A percentile compares a stretch with the other conserved stretches of the same genome.
Conservation (phyloP, 495 filamentous ascomycete genomes). For the Tuber borchii region DNA sequence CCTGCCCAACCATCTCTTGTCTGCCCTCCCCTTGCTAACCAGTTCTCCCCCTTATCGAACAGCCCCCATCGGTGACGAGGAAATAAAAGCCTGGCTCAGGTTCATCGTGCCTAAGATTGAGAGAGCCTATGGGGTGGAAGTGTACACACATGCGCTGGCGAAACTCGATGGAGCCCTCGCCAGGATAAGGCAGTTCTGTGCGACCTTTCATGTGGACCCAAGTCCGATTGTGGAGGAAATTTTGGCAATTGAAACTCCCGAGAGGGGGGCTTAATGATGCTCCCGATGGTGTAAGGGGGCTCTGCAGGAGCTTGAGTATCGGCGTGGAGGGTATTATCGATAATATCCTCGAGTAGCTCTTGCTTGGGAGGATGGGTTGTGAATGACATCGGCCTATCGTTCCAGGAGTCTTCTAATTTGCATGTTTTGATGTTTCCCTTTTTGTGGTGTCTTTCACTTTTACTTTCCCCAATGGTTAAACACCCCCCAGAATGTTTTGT, state of each 20-base stretch:
- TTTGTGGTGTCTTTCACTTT: background rate
- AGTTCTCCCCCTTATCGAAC: background rate
- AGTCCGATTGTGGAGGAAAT: too few relatives aligned
- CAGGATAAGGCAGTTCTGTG: too few relatives aligned
- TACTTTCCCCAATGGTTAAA: background rate
- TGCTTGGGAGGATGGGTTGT: background rate
- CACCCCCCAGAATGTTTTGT: background rate
- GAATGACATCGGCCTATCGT: background rate
- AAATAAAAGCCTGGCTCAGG: rapidly evolving
- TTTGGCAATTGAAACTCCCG: too few relatives aligned
- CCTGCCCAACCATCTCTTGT: background rate
- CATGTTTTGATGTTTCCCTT: background rate
- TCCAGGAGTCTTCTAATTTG: too few relatives aligned
- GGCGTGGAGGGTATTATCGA: background rate
- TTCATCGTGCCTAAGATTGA: background rate
- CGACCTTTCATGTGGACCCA: too few relatives aligned
- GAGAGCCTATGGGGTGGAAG: background rate
- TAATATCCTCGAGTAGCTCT: background rate
- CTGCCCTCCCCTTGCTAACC: background rate
- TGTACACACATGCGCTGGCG: background rate
- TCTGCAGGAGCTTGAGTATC: background rate
- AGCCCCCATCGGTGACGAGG: background rate
- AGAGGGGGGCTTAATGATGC: background rate
- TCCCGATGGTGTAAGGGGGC: background rate
- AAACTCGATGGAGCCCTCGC: background rate